Conservation (phyloP, 2,329 filamentous ascomycete species). For the Aureobasidium subglaciale region DNA sequence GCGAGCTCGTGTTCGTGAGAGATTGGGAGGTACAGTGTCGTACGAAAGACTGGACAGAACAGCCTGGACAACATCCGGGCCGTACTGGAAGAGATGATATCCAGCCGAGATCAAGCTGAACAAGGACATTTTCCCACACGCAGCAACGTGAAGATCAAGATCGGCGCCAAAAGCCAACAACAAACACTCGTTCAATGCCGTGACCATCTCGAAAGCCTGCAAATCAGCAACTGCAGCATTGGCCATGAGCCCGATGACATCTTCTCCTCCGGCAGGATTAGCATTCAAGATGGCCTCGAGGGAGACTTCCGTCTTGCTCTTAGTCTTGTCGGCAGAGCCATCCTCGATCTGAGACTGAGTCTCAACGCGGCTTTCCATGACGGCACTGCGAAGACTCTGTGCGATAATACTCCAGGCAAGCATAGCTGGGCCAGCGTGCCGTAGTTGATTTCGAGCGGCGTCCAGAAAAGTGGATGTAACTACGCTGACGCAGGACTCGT, state of each 20-base stretch:
- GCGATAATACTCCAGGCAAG: conserved; percentile 78
- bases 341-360: conserved; percentile 15
- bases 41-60: conserved; percentile 54
- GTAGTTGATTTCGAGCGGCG: conserved; percentile 44
- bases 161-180: conserved; percentile 42
- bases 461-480: conserved; percentile 65
- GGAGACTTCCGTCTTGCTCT: conserved; percentile 6
- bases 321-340: not conserved
- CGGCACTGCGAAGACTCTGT: conserved; percentile 59
- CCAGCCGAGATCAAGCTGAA: conserved; percentile 65
- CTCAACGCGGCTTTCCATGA: conserved; percentile 49
- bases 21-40: conserved; percentile 13
- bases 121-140: conserved; percentile 57
- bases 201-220: conserved; percentile 43
- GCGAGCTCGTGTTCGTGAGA: conserved; percentile 5
- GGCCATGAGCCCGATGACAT: conserved; percentile 43
- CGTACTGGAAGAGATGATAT: conserved; percentile 62
- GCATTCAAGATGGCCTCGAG: conserved; percentile 38
- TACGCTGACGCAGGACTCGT: conserved; percentile 60
- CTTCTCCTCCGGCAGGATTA: conserved; percentile 31
- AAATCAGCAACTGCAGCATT: conserved; percentile 40
- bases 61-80: conserved; percentile 60
- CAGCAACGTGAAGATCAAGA: conserved; percentile 49
- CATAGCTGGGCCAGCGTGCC: conserved; percentile 58
- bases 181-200: conserved; percentile 37